Evolutionary conservation across 306 rosid species (phyloP).

Genomic region (Begonia masoniana): DNA sequence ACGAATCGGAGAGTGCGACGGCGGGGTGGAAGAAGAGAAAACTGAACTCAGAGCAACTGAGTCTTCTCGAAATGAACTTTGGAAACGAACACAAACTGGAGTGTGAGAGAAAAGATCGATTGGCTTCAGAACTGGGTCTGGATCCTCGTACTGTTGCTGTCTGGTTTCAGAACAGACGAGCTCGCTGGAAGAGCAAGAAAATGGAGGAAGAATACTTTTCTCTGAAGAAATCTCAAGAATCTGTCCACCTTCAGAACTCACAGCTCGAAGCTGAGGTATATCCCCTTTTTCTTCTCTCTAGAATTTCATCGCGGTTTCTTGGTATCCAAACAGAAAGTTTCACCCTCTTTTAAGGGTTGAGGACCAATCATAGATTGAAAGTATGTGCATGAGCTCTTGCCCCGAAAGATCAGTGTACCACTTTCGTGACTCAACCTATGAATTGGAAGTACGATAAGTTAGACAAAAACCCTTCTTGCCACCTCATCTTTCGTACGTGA

Average conservation of each 20-base stretch:
- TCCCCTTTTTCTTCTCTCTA: not conserved
- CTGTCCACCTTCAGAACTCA: conserved; percentile 42
- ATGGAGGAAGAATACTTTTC: conserved; percentile 62
- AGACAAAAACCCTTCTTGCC: conserved; percentile 15
- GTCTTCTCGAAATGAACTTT: conserved; percentile 46
- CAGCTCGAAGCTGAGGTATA: conserved; percentile 63
- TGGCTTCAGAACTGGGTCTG: conserved; percentile 73
- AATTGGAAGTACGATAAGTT: not conserved
- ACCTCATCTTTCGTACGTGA: conserved; percentile 21
- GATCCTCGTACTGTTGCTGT: conserved; percentile 93
- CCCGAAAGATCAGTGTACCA: conserved; percentile 37
- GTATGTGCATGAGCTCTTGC: conserved; percentile 48
- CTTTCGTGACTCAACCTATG: conserved; percentile 8
- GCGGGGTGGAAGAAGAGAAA: conserved; percentile 53
- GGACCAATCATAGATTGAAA: too few species aligned
- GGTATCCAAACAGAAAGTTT: too few species aligned
- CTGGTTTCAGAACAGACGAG: conserved; percentile 93
- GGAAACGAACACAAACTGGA: conserved; percentile 74
- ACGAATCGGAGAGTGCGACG: conserved; percentile 24
- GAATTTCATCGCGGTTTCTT: not conserved
- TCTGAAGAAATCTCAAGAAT: conserved; percentile 45
- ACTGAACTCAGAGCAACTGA: conserved; percentile 59
- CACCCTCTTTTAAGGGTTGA: too few species aligned
- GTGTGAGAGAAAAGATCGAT: conserved; percentile 59
- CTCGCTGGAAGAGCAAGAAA: conserved; percentile 94